Conservation (phyloP, 768 basidiomycete species). For the Candolleomyces eurysporus region DNA sequence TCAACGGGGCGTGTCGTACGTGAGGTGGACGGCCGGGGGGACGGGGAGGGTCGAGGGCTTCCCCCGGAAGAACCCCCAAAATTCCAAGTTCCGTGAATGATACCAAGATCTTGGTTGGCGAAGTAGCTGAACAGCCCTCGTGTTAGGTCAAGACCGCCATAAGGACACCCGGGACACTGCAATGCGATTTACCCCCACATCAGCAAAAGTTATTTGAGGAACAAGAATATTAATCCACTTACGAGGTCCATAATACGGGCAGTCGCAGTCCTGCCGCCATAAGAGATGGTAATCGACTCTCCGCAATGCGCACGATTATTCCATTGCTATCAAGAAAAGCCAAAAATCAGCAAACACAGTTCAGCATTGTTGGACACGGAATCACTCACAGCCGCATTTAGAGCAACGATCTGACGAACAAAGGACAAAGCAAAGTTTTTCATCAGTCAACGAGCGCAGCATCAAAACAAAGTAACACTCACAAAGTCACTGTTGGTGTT, state of each 20-base stretch:
- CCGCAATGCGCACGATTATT: conserved; percentile 50
- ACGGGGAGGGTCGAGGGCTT: conserved; percentile 19
- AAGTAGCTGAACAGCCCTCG: conserved; percentile 56
- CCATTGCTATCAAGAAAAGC: conserved; percentile 46
- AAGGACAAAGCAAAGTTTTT: neutral
- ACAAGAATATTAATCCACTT: conserved; percentile 8
- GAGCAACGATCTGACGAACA: conserved; percentile 49
- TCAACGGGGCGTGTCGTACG: no score
- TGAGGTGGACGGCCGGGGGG: no score
- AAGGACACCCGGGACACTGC: conserved; percentile 65
- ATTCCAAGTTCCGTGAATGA: conserved; percentile 51
- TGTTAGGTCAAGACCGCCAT: conserved; percentile 61
- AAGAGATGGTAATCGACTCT: conserved; percentile 59
- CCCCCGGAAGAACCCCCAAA: conserved; percentile 19
- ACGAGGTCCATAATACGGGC: conserved; percentile 69
- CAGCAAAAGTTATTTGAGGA: no score
- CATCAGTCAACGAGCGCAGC: neutral
- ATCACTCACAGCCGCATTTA: conserved; percentile 34
- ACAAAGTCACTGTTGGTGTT: conserved; percentile 28
- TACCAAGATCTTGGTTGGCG: conserved; percentile 38
- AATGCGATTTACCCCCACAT: neutral
- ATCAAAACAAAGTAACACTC: conserved; percentile 12
- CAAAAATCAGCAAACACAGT: neutral
- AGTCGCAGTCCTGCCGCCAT: conserved; percentile 51
- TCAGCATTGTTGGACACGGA: neutral